Percentiles rank a stretch among this genome's conserved stretches.
phyloP scores from a whole-genome alignment of 495 filamentous ascomycete species.

The Talaromyces nanjingensis region DNA sequence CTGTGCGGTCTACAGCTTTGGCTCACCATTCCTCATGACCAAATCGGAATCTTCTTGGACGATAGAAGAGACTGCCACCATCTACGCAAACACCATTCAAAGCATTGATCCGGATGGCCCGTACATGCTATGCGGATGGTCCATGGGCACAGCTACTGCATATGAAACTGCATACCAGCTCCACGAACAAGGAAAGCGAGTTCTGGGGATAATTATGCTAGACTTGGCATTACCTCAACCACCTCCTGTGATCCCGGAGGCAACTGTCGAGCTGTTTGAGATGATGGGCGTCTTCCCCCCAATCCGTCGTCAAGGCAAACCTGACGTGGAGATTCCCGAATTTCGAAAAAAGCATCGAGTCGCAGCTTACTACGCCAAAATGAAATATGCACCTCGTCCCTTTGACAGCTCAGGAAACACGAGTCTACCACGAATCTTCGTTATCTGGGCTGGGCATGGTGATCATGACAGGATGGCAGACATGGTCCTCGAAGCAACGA shows the following conservation, averaged over 20 bases:
- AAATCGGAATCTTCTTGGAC: slow-evolving; percentile 12
- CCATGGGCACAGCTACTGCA: slow-evolving; percentile 13
- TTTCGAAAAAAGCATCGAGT: slow-evolving; percentile 9
- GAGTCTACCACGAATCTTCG: slow-evolving; percentile 10
- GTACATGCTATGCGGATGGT: slow-evolving; percentile 14
- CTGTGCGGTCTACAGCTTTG: slow-evolving; percentile 11
- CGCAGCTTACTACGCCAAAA: slow-evolving; percentile 12
- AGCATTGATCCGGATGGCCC: slow-evolving; percentile 10
- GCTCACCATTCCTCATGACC: slow-evolving; percentile 16
- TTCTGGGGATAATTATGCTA: slow-evolving; percentile 13
- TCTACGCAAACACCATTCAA: slow-evolving; percentile 12
- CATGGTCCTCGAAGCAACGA: slow-evolving; percentile 10
- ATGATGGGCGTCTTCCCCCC: slow-evolving; percentile 17
- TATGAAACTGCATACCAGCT: slow-evolving; percentile 14
- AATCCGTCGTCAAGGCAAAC: slow-evolving; percentile 8
- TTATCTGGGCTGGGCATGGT: slow-evolving; percentile 17
- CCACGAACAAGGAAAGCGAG: slow-evolving; percentile 8
- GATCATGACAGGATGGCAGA: slow-evolving; percentile 12
- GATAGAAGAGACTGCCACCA: slow-evolving; percentile 10
- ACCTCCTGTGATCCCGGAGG: slow-evolving; percentile 1
- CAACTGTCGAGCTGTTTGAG: slow-evolving; percentile 11
- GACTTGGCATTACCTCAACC: slow-evolving; percentile 9
- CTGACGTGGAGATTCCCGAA: slow-evolving; percentile 8
- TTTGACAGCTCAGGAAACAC: slow-evolving; percentile 7
- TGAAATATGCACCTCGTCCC: slow-evolving; percentile 14